A percentile compares a stretch with the other conserved stretches of the same genome.
These are phyloP conservation scores for Sonneratia caseolaris DNA, from an alignment of 345 rosid species.

Conservation along the genomic window DNA sequence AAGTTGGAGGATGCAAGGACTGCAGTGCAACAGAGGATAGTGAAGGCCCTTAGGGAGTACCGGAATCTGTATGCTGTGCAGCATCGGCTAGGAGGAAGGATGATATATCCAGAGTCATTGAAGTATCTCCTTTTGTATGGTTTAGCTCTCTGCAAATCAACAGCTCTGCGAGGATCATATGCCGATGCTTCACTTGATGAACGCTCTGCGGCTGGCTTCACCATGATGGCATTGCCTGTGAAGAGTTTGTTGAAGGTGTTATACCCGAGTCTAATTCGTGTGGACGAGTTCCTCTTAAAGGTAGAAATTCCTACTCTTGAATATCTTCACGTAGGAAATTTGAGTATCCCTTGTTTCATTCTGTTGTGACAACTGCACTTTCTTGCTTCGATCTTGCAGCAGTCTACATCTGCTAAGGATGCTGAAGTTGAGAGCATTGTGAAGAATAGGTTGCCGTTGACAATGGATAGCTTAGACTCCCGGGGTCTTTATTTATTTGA, in stretches of 20 bases:
- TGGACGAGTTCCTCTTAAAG: conserved; percentile 77
- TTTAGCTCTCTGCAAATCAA: conserved; percentile 75
- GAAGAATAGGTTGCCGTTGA: conserved; percentile 48
- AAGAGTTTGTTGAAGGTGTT: conserved; percentile 74
- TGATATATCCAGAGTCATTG: conserved; percentile 89
- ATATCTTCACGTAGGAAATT: background rate
- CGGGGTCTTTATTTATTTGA: conserved; percentile 88
- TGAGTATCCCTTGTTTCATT: background rate
- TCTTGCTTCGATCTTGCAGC: conserved; percentile 7
- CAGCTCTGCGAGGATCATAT: conserved; percentile 79
- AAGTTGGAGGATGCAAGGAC: conserved; percentile 93
- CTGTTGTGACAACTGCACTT: background rate
- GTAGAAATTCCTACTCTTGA: conserved; percentile 17
- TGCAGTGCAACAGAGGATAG: conserved; percentile 64
- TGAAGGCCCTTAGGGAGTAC: conserved; percentile 86
- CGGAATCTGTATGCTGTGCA: conserved; percentile 84
- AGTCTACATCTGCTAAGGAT: conserved; percentile 33
- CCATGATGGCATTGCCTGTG: conserved; percentile 94
- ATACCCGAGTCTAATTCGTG: conserved; percentile 75
- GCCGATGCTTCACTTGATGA: conserved; percentile 85
- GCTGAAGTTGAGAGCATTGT: conserved; percentile 30
- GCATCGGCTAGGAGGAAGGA: conserved; percentile 90
- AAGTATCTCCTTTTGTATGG: conserved; percentile 79
- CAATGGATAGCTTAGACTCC: conserved; percentile 81
- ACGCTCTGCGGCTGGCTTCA: conserved; percentile 87